Evolutionary conservation across 1,139 yeast genomes (phyloP).

Genomic region (Debaryomyces subglobosus): DNA sequence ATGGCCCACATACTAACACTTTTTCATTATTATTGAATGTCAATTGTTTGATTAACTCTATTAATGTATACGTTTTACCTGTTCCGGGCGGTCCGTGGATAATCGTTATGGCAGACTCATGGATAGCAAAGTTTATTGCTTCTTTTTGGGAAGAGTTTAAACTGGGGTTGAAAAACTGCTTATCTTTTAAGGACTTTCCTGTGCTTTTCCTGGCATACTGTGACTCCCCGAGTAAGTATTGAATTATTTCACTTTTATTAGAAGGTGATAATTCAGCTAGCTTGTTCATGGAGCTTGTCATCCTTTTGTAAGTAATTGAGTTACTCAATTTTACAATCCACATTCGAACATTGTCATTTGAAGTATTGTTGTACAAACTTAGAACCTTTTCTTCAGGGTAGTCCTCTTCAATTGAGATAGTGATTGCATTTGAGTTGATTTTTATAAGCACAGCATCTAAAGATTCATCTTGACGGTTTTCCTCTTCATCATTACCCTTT

Average conservation of each 20-base stretch:
- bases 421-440: slow-evolving; percentile 46
- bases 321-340: slow-evolving; percentile 72
- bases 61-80: slow-evolving; percentile 74
- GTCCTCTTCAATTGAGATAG: slow-evolving; percentile 64
- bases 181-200: slow-evolving; percentile 12
- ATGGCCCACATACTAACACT: slow-evolving; percentile 91
- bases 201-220: slow-evolving; percentile 25
- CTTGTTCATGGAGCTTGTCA: slow-evolving; percentile 78
- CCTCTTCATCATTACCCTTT: slow-evolving; percentile 21
- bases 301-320: slow-evolving; percentile 72
- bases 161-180: slow-evolving; percentile 47
- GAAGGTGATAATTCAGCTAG: slow-evolving; percentile 50
- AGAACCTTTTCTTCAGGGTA: slow-evolving; percentile 47
- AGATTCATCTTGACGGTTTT: slow-evolving; percentile 27
- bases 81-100: slow-evolving; percentile 58
- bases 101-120: slow-evolving; percentile 45
- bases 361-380: slow-evolving; percentile 47
- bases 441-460: slow-evolving; percentile 67
- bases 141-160: slow-evolving; percentile 70
- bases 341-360: slow-evolving; percentile 42
- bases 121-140: slow-evolving; percentile 45
- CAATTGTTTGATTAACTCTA: slow-evolving; percentile 82
- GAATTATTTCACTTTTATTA: slow-evolving; percentile 41
- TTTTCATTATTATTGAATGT: slow-evolving; percentile 59
- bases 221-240: slow-evolving; percentile 48